A percentile compares a stretch with the other conserved stretches of the same genome.
phyloP scores from a whole-genome alignment of 257 asterid genomes.

The Marsdenia floribunda region DNA sequence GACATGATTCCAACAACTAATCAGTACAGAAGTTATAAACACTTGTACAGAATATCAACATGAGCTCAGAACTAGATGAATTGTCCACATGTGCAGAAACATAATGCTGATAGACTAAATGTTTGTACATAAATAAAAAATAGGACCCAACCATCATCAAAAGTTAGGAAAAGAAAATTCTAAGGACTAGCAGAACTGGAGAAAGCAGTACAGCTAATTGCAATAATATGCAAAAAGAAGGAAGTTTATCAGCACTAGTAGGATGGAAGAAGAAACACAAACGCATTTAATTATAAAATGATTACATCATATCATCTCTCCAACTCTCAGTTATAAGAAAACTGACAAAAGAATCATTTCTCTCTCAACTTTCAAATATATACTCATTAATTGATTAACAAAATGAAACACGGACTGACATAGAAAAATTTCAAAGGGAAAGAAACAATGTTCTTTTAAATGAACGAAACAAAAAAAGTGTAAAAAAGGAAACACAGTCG shows the following conservation, averaged over 20 bases:
- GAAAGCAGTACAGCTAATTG: constrained; percentile 13
- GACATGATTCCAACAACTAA: constrained; percentile 8
- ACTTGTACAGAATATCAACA: constrained; percentile 9
- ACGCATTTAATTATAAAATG: background rate
- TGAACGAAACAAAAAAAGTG: constrained; percentile 11
- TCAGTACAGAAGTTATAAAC: background rate
- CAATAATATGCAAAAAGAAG: constrained; percentile 21
- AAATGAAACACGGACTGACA: background rate
- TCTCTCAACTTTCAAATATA: background rate
- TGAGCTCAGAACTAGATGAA: constrained; percentile 9
- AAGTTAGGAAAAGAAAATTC: constrained; percentile 16
- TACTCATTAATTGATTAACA: background rate
- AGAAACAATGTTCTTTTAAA: constrained; percentile 9
- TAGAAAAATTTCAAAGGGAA: constrained; percentile 8
- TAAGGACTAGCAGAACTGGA: constrained; percentile 15
- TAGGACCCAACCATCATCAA: constrained; percentile 17
- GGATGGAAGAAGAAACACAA: background rate
- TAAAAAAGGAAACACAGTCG: constrained; percentile 22
- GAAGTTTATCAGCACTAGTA: constrained; percentile 6
- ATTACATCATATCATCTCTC: background rate
- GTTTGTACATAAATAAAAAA: constrained; percentile 2
- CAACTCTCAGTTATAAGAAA: constrained; percentile 3
- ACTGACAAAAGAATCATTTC: background rate
- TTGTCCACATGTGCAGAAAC: background rate
- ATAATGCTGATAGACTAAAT: background rate